A percentile compares a stretch with the other conserved stretches of the same genome.
phyloP scores from a whole-genome alignment of 1,284 basidiomycete genomes.

The Chondrostereum purpureum region DNA sequence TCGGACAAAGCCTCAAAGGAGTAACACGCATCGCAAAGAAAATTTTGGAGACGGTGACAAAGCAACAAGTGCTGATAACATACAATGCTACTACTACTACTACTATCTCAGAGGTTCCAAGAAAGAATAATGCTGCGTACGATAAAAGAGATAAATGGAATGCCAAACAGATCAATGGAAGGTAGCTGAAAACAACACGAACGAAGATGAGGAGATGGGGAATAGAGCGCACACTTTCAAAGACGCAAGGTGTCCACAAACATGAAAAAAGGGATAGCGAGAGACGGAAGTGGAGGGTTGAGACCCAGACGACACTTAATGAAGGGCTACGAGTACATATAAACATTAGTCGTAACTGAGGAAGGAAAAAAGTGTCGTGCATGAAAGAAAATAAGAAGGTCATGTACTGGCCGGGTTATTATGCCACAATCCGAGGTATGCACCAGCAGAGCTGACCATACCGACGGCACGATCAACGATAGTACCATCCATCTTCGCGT shows the following conservation, averaged over 20 bases:
- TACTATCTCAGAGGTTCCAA: too few species aligned
- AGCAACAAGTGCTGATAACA: too few species aligned
- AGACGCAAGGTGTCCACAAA: neutral
- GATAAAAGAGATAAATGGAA: neutral
- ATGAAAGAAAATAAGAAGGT: too few species aligned
- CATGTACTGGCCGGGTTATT: neutral
- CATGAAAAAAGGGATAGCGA: neutral
- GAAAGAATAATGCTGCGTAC: neutral
- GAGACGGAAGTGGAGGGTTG: neutral
- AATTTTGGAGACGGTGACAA: too few species aligned
- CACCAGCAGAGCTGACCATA: constrained; percentile 59
- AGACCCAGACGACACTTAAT: too few species aligned
- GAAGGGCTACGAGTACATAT: neutral
- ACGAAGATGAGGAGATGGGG: too few species aligned
- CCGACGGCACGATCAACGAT: constrained; percentile 67
- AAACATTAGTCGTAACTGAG: neutral
- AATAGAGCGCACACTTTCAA: neutral
- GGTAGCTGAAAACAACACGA: too few species aligned
- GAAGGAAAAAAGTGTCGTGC: too few species aligned
- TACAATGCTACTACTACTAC: too few species aligned
- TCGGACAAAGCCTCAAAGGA: too few species aligned
- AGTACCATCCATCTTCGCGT: constrained; percentile 26
- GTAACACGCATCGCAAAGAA: too few species aligned
- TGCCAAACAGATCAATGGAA: neutral
- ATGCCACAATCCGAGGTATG: constrained; percentile 53